phyloP scores from a whole-genome alignment of 2,329 filamentous ascomycete species.

The Fusarium albidum region DNA sequence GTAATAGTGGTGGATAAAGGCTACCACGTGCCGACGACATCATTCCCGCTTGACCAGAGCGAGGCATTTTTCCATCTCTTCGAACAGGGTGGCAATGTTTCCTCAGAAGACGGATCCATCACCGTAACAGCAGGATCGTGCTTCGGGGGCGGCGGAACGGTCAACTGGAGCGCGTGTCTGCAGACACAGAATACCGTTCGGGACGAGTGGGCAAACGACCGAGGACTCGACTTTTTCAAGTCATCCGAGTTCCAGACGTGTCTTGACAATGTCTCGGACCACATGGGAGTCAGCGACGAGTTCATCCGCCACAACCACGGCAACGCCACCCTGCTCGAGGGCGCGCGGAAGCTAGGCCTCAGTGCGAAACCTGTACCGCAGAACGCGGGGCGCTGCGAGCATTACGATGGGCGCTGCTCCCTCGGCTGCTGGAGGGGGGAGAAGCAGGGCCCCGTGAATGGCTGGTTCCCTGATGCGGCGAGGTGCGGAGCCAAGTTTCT shows the following conservation, averaged over 20 bases:
- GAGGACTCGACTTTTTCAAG: slow-evolving; percentile 74
- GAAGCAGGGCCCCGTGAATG: slow-evolving; percentile 78
- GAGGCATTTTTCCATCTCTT: slow-evolving; percentile 9
- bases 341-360: slow-evolving; percentile 74
- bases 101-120: slow-evolving; percentile 56
- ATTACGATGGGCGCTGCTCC: slow-evolving; percentile 70
- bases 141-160: slow-evolving; percentile 80
- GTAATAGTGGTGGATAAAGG: slow-evolving; percentile 80
- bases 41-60: slow-evolving; percentile 68
- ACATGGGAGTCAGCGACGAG: slow-evolving; percentile 75
- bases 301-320: slow-evolving; percentile 71
- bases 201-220: slow-evolving; percentile 72
- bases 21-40: slow-evolving; percentile 70
- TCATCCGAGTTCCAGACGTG: slow-evolving; percentile 73
- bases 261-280: slow-evolving; percentile 75
- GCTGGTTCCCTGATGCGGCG: slow-evolving; percentile 77
- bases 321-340: slow-evolving; percentile 73
- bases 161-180: slow-evolving; percentile 75
- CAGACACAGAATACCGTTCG: slow-evolving; percentile 75
- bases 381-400: slow-evolving; percentile 71
- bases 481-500: slow-evolving; percentile 76
- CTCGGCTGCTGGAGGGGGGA: slow-evolving; percentile 65
- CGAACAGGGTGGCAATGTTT: slow-evolving; percentile 2
- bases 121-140: slow-evolving; percentile 70
- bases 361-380: slow-evolving; percentile 73